A percentile compares a stretch with the other conserved stretches of the same genome.
Evolutionary conservation across 139 green algal genomes (phyloP).

Genomic region (Chlamydomonas urium): DNA sequence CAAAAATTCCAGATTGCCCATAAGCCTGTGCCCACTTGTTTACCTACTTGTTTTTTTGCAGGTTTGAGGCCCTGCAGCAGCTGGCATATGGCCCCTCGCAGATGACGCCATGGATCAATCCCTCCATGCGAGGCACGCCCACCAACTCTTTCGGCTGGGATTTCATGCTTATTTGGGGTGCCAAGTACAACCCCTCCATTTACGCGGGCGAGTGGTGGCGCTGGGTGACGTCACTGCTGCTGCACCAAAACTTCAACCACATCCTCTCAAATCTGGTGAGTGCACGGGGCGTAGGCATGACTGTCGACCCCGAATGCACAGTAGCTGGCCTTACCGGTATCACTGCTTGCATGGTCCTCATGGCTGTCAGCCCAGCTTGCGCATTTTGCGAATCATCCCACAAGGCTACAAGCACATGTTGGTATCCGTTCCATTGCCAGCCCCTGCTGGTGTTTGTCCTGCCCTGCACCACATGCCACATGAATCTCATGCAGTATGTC

Average conservation of each 20-base stretch:
- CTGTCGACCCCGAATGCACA: not conserved
- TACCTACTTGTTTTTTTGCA: conserved; percentile 1
- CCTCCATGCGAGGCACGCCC: not conserved
- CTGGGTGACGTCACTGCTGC: conserved; percentile 17
- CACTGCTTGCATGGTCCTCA: not conserved
- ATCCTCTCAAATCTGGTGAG: conserved; percentile 21
- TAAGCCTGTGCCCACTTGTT: not conserved
- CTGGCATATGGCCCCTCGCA: no score
- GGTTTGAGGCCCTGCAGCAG: no score
- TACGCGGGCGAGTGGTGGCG: conserved; percentile 11
- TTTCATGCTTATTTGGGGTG: conserved; percentile 21
- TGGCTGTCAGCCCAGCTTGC: not conserved
- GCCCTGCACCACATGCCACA: no score
- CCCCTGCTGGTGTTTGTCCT: no score
- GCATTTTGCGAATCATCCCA: not conserved
- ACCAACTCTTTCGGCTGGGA: conserved; percentile 10
- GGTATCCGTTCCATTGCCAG: no score
- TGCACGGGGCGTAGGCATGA: not conserved
- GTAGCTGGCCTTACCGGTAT: not conserved
- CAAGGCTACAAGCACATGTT: not conserved
- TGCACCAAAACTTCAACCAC: conserved; percentile 22
- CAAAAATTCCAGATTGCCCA: not conserved
- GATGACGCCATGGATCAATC: not conserved
- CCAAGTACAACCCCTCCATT: conserved; percentile 8
- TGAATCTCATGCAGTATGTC: not conserved